Percentiles rank a stretch among this genome's conserved stretches.
Evolutionary conservation across 2,329 filamentous ascomycete species (phyloP).

Genomic region (Plenodomus lindquistii): DNA sequence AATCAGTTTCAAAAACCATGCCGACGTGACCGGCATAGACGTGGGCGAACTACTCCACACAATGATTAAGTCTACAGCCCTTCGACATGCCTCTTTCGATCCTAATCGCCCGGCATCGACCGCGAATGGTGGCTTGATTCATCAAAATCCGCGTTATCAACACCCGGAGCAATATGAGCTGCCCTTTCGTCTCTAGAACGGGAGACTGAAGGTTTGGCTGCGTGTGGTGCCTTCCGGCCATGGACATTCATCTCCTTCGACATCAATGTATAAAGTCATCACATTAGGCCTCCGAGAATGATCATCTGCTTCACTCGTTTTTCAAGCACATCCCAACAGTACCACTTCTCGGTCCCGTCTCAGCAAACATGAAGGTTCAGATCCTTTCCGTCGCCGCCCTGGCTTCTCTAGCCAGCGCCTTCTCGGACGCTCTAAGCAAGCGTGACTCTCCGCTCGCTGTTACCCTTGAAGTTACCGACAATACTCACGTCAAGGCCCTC

Average conservation of each 20-base stretch:
- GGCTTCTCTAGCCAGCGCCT: slow-evolving; percentile 17
- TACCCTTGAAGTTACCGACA: slow-evolving; percentile 53
- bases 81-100: slow-evolving; percentile 16
- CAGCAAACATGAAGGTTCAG: slow-evolving; percentile 20
- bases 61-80: not conserved
- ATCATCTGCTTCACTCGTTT: slow-evolving; percentile 3
- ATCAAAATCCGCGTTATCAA: slow-evolving; percentile 5
- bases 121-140: slow-evolving; percentile 2
- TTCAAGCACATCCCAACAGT: not conserved
- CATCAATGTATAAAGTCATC: slow-evolving; percentile 2
- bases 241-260: not conserved
- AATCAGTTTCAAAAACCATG: not conserved
- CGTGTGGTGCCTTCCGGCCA: not conserved
- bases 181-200: slow-evolving; percentile 13
- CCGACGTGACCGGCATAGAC: not conserved
- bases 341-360: not conserved
- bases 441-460: slow-evolving; percentile 38
- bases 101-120: slow-evolving; percentile 11
- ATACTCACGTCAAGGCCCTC: slow-evolving; percentile 56
- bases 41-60: not conserved
- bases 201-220: not conserved
- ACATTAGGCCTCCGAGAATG: not conserved
- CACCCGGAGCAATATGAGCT: slow-evolving; percentile 2
- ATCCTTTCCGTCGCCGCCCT: slow-evolving; percentile 16
- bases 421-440: slow-evolving; percentile 35